Conservation (phyloP, 2,329 filamentous ascomycete genomes). For the Didymella pinodella region DNA sequence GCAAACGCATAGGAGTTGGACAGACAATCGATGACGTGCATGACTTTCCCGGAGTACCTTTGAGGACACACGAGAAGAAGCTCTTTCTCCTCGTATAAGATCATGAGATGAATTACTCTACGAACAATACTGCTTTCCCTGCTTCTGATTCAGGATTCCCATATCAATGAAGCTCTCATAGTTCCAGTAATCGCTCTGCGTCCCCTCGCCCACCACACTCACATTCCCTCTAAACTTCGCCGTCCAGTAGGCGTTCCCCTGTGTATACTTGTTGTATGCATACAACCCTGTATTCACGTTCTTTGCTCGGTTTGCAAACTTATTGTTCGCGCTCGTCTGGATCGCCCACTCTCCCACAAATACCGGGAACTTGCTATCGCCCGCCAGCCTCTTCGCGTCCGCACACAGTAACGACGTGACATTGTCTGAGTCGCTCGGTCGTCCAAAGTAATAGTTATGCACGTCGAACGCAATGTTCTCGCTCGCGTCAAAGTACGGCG, state of each 20-base stretch:
- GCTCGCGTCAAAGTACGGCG: slow-evolving; percentile 12
- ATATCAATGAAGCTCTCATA: slow-evolving; percentile 21
- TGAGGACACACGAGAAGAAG: not conserved
- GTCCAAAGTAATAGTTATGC: slow-evolving; percentile 39
- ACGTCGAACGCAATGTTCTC: slow-evolving; percentile 36
- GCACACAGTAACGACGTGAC: slow-evolving; percentile 25
- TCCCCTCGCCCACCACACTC: slow-evolving; percentile 23
- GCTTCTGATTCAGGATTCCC: slow-evolving; percentile 15
- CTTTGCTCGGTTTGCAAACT: slow-evolving; percentile 35
- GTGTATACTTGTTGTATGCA: slow-evolving; percentile 44
- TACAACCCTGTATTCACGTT: slow-evolving; percentile 46
- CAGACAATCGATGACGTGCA: not conserved
- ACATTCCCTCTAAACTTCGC: slow-evolving; percentile 29
- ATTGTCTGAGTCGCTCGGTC: slow-evolving; percentile 23
- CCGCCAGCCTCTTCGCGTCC: slow-evolving; percentile 25
- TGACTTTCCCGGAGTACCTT: not conserved
- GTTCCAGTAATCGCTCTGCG: slow-evolving; percentile 28
- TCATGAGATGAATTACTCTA: not conserved
- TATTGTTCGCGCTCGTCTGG: slow-evolving; percentile 46
- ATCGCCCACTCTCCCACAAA: slow-evolving; percentile 51
- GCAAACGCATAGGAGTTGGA: not conserved
- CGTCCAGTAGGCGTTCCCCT: slow-evolving; percentile 45
- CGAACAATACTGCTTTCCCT: slow-evolving; percentile 13
- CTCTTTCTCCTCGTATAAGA: not conserved
- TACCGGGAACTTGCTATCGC: slow-evolving; percentile 29